Percentiles rank a stretch among this genome's conserved stretches.
Evolutionary conservation across 176 grass and related monocot genomes (phyloP).

Genomic region (Cymbopogon citratus): DNA sequence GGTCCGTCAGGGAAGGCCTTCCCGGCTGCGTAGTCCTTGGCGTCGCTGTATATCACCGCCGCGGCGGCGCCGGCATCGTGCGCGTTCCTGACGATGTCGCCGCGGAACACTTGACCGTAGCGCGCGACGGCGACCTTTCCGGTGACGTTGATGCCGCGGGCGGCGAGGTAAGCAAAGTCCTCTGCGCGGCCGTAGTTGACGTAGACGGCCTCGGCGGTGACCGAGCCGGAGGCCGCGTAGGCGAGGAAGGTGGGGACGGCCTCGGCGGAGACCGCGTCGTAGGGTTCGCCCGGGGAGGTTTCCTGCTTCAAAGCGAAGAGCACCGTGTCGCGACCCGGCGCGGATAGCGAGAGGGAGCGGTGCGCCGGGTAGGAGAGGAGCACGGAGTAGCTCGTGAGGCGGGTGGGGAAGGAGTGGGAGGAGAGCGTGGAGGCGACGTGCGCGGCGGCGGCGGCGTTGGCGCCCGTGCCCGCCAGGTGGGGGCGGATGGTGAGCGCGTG

Average conservation of each 20-base stretch:
- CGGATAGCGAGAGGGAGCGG: slow-evolving; percentile 62
- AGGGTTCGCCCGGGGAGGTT: slow-evolving; percentile 52
- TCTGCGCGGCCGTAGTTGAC: slow-evolving; percentile 81
- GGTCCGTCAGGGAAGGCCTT: slow-evolving; percentile 61
- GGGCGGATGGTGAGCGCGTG: slow-evolving; percentile 61
- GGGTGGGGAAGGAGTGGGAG: slow-evolving; percentile 45
- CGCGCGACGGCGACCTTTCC: slow-evolving; percentile 59
- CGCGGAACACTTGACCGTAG: slow-evolving; percentile 76
- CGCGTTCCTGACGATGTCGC: slow-evolving; percentile 72
- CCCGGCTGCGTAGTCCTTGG: slow-evolving; percentile 60
- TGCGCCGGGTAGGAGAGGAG: slow-evolving; percentile 61
- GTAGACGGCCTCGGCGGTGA: slow-evolving; percentile 56
- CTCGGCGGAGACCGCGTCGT: slow-evolving; percentile 33
- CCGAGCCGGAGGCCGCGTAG: slow-evolving; percentile 64
- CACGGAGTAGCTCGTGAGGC: slow-evolving; percentile 56
- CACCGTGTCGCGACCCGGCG: slow-evolving; percentile 12
- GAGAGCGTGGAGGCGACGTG: slow-evolving; percentile 39
- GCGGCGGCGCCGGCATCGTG: slow-evolving; percentile 58
- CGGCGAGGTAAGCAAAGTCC: slow-evolving; percentile 56
- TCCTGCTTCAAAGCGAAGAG: slow-evolving; percentile 60
- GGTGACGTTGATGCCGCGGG: slow-evolving; percentile 67
- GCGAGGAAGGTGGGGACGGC: slow-evolving; percentile 75
- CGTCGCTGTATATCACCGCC: slow-evolving; percentile 68
- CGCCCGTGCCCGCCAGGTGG: slow-evolving; percentile 54
- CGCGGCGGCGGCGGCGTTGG: slow-evolving; percentile 40